Conservation (phyloP, 768 basidiomycete species). For the Phylloporus arenicola region DNA sequence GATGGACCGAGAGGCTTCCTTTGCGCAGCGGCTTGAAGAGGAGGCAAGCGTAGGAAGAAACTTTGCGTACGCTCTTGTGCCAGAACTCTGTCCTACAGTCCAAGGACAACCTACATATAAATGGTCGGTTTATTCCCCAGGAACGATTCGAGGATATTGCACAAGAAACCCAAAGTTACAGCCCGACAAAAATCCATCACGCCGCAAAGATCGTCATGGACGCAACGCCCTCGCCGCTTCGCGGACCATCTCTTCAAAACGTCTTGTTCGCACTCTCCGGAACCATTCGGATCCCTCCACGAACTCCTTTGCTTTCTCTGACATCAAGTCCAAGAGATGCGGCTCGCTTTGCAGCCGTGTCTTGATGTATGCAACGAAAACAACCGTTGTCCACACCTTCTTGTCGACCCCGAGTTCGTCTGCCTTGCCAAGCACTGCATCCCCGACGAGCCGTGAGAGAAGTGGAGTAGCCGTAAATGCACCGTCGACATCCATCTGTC, state of each 20-base stretch:
- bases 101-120: no score
- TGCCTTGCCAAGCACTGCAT: conserved; percentile 28
- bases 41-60: no score
- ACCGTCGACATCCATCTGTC: conserved; percentile 42
- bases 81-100: no score
- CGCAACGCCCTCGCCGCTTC: conserved; percentile 7
- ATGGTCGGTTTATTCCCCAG: no score
- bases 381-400: conserved; percentile 44
- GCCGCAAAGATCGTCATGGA: neutral
- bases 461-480: conserved; percentile 37
- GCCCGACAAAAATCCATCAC: neutral
- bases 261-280: neutral
- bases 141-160: no score
- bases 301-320: conserved; percentile 39
- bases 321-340: conserved; percentile 40
- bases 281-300: conserved; percentile 16
- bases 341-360: conserved; percentile 31
- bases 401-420: conserved; percentile 28
- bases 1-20: no score
- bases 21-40: no score
- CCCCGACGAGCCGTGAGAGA: conserved; percentile 36
- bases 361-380: conserved; percentile 43
- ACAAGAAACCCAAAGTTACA: neutral
- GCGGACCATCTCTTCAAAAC: conserved; percentile 21
- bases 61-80: no score